Percentiles rank a stretch among this genome's conserved stretches.
These are phyloP conservation scores for Paraphaeosphaeria sporulosa DNA, from an alignment of 2,329 filamentous ascomycete species.

Conservation along the genomic window DNA sequence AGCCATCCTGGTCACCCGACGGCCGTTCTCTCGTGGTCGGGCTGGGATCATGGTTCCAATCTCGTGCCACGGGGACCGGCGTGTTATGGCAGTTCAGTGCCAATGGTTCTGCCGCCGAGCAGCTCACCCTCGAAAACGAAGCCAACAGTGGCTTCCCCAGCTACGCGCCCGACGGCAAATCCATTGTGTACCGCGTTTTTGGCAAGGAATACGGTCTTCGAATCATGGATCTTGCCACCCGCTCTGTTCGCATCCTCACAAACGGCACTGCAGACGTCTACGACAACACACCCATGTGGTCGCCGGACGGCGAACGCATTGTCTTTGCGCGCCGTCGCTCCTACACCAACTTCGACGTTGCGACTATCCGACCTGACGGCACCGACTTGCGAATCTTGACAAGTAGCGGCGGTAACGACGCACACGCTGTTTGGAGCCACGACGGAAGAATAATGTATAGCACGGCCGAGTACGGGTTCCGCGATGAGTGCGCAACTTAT, in stretches of 20 bases:
- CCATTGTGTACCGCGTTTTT: conserved; percentile 50
- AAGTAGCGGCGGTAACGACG: too few species aligned
- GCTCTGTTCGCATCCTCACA: too few species aligned
- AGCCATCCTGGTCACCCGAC: conserved; percentile 52
- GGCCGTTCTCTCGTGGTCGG: conserved; percentile 48
- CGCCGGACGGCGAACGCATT: too few species aligned
- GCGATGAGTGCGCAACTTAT: too few species aligned
- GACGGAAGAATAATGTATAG: neutral
- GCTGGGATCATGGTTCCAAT: conserved; percentile 52
- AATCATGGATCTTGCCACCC: conserved; percentile 43
- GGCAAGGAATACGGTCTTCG: conserved; percentile 43
- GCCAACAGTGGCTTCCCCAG: conserved; percentile 53
- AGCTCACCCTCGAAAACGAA: conserved; percentile 42
- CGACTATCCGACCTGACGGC: too few species aligned
- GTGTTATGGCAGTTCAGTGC: conserved; percentile 31
- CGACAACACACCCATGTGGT: too few species aligned
- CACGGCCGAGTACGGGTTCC: too few species aligned
- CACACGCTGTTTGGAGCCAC: neutral
- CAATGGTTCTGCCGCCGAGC: conserved; percentile 36
- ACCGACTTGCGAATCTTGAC: too few species aligned
- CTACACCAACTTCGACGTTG: too few species aligned
- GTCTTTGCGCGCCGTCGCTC: too few species aligned
- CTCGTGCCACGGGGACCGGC: conserved; percentile 34
- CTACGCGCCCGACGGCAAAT: conserved; percentile 48
- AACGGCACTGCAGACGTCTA: too few species aligned